Conservation (phyloP, 768 basidiomycete species). For the Mycena epipterygia region DNA sequence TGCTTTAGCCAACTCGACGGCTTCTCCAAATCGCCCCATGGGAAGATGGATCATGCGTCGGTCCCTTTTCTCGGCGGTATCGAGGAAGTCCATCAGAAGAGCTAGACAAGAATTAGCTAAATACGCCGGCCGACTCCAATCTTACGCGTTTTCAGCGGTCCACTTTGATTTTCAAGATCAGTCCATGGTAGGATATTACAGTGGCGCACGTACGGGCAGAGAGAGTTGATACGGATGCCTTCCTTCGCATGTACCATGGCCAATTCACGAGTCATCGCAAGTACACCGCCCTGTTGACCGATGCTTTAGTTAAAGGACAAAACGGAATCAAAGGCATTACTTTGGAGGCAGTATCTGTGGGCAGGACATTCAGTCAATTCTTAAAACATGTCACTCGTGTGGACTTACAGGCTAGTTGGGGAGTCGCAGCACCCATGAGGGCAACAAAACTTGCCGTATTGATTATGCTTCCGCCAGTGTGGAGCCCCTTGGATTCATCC, state of each 20-base stretch:
- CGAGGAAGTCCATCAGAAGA: slow-evolving; percentile 97
- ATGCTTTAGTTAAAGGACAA: slow-evolving; percentile 9
- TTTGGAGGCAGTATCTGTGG: slow-evolving; percentile 93
- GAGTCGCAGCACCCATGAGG: slow-evolving; percentile 94
- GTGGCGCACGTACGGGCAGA: slow-evolving; percentile 85
- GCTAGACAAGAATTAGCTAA: slow-evolving; percentile 60
- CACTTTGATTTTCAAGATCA: slow-evolving; percentile 60
- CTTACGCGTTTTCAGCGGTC: slow-evolving; percentile 95
- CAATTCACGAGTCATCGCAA: slow-evolving; percentile 97
- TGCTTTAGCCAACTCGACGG: slow-evolving; percentile 92
- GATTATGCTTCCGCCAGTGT: slow-evolving; percentile 91
- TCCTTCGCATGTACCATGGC: slow-evolving; percentile 98
- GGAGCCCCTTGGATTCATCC: slow-evolving; percentile 85
- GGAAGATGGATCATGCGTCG: slow-evolving; percentile 92
- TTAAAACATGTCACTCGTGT: neutral
- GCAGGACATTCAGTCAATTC: slow-evolving; percentile 12
- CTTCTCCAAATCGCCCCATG: slow-evolving; percentile 98
- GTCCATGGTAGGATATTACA: neutral
- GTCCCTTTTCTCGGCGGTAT: slow-evolving; percentile 95
- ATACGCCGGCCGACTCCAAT: slow-evolving; percentile 12
- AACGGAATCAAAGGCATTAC: slow-evolving; percentile 49
- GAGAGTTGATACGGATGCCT: slow-evolving; percentile 95
- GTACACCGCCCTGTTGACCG: slow-evolving; percentile 84
- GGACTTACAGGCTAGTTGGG: slow-evolving; percentile 93
- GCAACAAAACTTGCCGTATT: slow-evolving; percentile 99